Evolutionary conservation across 2,329 filamentous ascomycete species (phyloP), one percentile per base, ranked within the genome.

Genomic region (Monosporascus sp.): DNA sequence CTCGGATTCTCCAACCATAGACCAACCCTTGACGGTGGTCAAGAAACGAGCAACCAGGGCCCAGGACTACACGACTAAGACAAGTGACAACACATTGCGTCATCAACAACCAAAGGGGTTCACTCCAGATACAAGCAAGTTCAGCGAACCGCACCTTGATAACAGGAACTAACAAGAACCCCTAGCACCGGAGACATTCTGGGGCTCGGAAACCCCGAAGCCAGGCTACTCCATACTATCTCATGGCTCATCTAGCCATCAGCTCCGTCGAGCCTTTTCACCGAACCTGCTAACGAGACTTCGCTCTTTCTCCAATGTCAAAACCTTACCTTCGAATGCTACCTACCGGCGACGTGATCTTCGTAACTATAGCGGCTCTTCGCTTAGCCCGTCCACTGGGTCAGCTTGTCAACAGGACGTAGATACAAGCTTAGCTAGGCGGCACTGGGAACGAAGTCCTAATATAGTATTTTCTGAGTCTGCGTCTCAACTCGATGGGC

Each of bases 11-110:
- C 60, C 59, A 35, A 11, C 2, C 22, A 9, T 46, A 46, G 57
- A 63, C 39, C 52, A 52, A 27, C 62, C 65, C 43, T 54, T 67
- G 50, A 65, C 59, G 18, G 60, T 67, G 27, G 49, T 59, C 50
- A 66, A 65, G 53, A 65, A 58, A 49, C 60, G 62, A 17, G 61
- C 60, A 48, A 46, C 43, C 17, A 56, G 43, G n/a, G 37, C 20
- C 17, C 53, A 36, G 35, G 15, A 31, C n/a, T 53, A 49, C 41
- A 54, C 49, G 25, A 49, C 38, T 49, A 18, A 48, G 43, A 27
- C 9, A 18, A n/a, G 14, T 8, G 44, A 25, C 25, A 45, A 39
- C 15, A 38, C 52, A 14, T 20, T 36, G 20, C 24, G 51, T 22
- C 38, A 54, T 31, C 17, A 18, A 24, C 49, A 50, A 27, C 8